Conservation (phyloP, 208 protist species). For the Wallacemonas sp. region DNA sequence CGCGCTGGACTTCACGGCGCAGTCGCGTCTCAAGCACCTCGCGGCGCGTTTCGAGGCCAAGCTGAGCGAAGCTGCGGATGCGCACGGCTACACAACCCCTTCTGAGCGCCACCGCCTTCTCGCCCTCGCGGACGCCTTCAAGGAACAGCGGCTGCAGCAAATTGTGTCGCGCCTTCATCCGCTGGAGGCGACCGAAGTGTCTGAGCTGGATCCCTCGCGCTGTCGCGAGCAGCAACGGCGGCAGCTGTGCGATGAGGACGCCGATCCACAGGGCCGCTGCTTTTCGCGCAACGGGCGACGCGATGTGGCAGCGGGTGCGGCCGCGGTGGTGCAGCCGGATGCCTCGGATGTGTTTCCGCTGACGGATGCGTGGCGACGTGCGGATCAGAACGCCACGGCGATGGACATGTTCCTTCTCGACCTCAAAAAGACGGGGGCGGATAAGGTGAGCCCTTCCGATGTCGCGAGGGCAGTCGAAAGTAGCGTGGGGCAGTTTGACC, state of each 20-base stretch:
- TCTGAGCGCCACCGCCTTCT: slow-evolving; percentile 15
- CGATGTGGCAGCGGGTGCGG: neutral
- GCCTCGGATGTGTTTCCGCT: slow-evolving; percentile 3
- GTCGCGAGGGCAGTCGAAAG: neutral
- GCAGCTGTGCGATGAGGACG: neutral
- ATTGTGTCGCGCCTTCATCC: slow-evolving; percentile 15
- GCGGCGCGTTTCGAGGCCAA: neutral
- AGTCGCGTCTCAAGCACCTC: slow-evolving; percentile 6
- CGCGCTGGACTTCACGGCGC: neutral
- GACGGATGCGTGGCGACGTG: slow-evolving; percentile 8
- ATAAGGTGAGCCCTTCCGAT: neutral
- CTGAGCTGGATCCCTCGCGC: slow-evolving; percentile 9
- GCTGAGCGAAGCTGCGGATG: slow-evolving; percentile 11
- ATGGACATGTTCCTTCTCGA: neutral
- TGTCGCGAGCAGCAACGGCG: neutral
- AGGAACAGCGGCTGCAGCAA: slow-evolving; percentile 19
- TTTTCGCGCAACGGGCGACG: too few species aligned
- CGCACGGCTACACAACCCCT: neutral
- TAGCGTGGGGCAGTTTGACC: neutral
- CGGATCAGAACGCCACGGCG: neutral
- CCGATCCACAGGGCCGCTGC: too few species aligned
- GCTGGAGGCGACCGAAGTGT: neutral
- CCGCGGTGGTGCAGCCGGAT: neutral
- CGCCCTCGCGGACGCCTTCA: slow-evolving; percentile 11
- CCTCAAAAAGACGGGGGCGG: neutral